These are phyloP conservation scores for Neurospora tetraspora DNA, from an alignment of 495 filamentous ascomycete genomes.

Conservation along the genomic window DNA sequence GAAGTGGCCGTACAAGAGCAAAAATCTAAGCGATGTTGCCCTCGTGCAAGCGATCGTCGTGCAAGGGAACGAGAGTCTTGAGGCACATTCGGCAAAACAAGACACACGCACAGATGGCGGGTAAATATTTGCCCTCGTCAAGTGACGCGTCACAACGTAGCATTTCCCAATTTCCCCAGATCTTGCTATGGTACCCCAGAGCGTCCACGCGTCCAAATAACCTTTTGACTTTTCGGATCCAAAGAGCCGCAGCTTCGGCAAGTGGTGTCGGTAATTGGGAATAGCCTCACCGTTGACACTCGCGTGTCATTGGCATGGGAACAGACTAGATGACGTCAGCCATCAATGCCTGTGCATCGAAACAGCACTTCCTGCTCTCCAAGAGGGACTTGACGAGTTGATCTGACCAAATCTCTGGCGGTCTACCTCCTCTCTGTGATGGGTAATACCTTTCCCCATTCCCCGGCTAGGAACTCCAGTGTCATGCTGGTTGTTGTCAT, in stretches of 20 bases:
- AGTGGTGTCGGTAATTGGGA: neutral
- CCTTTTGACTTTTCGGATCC: neutral
- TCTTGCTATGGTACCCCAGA: neutral
- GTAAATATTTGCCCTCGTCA: neutral
- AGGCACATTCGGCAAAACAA: neutral
- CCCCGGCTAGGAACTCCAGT: neutral
- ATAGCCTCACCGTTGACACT: neutral
- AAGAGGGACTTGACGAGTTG: neutral
- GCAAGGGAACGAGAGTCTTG: neutral
- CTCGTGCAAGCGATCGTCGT: neutral
- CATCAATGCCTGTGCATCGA: neutral
- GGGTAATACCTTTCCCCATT: neutral
- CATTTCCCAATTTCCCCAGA: neutral
- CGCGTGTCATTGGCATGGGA: neutral
- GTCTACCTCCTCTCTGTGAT: neutral
- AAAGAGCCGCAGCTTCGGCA: neutral
- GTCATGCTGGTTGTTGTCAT: neutral
- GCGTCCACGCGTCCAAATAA: neutral
- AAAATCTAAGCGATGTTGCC: neutral
- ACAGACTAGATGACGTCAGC: neutral
- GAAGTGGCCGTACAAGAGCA: neutral
- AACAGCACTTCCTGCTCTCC: neutral
- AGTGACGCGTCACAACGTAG: neutral
- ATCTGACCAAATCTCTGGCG: neutral
- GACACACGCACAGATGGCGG: neutral